A percentile compares a stretch with the other conserved stretches of the same genome.
Conservation (phyloP, 2,329 filamentous ascomycete genomes). For the Tolypocladium nubicola region DNA sequence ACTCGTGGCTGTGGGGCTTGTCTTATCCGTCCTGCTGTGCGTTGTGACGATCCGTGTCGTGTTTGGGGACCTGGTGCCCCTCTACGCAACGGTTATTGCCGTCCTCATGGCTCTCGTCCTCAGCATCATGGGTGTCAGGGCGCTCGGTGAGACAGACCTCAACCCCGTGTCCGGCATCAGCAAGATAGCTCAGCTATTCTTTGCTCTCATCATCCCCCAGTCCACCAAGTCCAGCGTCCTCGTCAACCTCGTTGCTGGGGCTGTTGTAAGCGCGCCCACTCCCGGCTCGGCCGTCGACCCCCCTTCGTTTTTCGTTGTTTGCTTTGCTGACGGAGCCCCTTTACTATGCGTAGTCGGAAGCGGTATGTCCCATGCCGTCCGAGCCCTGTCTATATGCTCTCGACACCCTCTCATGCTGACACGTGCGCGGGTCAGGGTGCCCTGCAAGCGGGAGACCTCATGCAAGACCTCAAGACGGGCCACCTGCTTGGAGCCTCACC, state of each 20-base stretch:
- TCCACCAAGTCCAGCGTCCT: constrained; percentile 77
- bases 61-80: constrained; percentile 73
- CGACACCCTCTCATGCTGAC: background rate
- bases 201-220: constrained; percentile 78
- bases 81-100: constrained; percentile 64
- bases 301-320: background rate
- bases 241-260: constrained; percentile 90
- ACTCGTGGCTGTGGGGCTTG: constrained; percentile 63
- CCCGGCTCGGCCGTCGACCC: background rate
- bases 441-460: constrained; percentile 87
- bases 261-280: constrained; percentile 39
- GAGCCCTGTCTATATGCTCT: too few relatives aligned
- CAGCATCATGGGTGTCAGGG: constrained; percentile 64
- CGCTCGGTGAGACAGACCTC: constrained; percentile 74
- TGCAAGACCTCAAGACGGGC: constrained; percentile 96
- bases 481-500: constrained; percentile 87
- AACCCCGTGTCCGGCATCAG: constrained; percentile 95
- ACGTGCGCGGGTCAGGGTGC: constrained; percentile 41
- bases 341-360: constrained; percentile 23
- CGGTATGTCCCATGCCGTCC: constrained; percentile 15
- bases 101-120: constrained; percentile 74
- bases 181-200: constrained; percentile 92
- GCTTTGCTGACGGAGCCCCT: background rate
- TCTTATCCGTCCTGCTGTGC: constrained; percentile 69
- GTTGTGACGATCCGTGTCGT: constrained; percentile 70